phyloP scores from a whole-genome alignment of 2,329 filamentous ascomycete species.

The Neofusicoccum parvum region DNA sequence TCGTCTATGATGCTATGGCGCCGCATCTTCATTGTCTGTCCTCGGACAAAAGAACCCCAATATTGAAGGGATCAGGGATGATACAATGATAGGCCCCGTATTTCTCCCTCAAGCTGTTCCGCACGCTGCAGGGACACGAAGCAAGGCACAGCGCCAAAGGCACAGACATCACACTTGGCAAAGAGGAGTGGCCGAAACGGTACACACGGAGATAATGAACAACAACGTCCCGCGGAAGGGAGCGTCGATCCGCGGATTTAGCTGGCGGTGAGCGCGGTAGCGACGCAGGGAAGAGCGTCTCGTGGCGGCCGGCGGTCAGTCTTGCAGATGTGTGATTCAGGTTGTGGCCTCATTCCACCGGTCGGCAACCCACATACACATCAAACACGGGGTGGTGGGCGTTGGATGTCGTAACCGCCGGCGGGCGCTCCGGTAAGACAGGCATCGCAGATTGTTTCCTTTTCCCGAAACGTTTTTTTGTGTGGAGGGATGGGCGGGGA shows the following conservation, averaged over 20 bases:
- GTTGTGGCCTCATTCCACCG: not conserved
- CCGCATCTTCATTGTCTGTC: not conserved
- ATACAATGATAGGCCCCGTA: too few relatives aligned
- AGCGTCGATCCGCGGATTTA: not conserved
- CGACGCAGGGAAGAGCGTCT: not conserved
- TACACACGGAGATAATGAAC: not conserved
- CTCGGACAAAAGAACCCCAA: not conserved
- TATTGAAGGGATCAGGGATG: not conserved
- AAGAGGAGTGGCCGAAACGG: not conserved
- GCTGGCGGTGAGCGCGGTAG: not conserved
- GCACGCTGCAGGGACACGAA: not conserved
- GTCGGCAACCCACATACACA: not conserved
- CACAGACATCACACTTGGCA: not conserved
- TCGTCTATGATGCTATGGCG: not conserved
- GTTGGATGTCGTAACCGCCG: not conserved
- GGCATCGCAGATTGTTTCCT: slow-evolving; percentile 7
- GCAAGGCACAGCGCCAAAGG: not conserved
- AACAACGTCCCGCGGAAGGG: not conserved
- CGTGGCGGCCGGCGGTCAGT: slow-evolving; percentile 18
- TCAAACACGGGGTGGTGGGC: not conserved
- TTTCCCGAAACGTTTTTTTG: not conserved
- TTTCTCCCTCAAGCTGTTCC: too few relatives aligned
- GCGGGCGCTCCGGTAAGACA: not conserved
- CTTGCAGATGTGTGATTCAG: slow-evolving; percentile 9
- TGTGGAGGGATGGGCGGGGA: not conserved